Evolutionary conservation across 306 rosid genomes (phyloP).

Genomic region (Carpinus fangiana): DNA sequence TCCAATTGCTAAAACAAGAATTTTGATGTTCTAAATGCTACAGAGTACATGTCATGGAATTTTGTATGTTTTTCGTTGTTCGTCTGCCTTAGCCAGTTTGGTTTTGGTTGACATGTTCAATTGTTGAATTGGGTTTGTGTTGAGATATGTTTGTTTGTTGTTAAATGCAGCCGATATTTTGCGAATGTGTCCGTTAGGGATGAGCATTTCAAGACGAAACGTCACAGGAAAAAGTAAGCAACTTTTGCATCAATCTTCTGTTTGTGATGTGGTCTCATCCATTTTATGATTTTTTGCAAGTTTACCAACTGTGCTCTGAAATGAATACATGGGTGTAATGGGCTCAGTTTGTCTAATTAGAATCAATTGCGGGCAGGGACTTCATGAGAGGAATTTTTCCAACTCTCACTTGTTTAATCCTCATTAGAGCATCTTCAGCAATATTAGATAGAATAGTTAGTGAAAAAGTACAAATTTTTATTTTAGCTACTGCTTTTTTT

Average conservation of each 20-base stretch:
- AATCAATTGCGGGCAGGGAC: not conserved
- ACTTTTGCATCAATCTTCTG: not conserved
- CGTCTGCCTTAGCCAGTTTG: not conserved
- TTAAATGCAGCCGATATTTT: constrained; percentile 73
- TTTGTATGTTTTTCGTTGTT: not conserved
- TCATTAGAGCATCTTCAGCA: not conserved
- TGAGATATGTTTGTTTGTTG: not conserved
- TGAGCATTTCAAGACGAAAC: constrained; percentile 87
- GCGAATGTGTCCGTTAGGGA: constrained; percentile 79
- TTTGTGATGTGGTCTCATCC: not conserved
- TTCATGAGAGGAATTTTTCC: not conserved
- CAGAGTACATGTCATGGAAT: not conserved
- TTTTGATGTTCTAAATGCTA: not conserved
- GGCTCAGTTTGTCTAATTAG: not conserved
- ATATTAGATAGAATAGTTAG: too few species aligned
- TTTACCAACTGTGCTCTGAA: not conserved
- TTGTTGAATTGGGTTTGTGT: not conserved
- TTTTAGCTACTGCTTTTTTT: too few species aligned
- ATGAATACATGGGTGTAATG: not conserved
- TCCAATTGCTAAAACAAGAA: not conserved
- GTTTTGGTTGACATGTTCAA: not conserved
- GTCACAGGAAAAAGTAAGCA: constrained; percentile 78
- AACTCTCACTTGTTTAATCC: not conserved
- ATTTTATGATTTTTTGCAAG: not conserved
- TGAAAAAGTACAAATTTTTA: too few species aligned